Percentiles rank a stretch among this genome's conserved stretches.
phyloP scores from a whole-genome alignment of 2,329 filamentous ascomycete genomes.

The Fusarium oxysporum region DNA sequence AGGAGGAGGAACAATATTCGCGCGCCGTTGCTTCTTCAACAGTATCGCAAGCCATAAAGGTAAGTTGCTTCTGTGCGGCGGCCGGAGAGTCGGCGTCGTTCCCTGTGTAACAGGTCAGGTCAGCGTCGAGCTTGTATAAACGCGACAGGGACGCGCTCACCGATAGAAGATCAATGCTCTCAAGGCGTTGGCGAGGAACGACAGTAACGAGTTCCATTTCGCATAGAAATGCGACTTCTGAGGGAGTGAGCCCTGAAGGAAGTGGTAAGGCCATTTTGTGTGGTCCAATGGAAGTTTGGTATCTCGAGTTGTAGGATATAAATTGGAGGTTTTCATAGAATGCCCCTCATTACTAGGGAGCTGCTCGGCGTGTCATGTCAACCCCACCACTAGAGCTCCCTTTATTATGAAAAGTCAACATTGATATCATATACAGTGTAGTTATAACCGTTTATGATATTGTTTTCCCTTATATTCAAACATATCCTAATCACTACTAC shows the following conservation, averaged over 20 bases:
- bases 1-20: constrained; percentile 89
- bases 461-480: neutral
- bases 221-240: constrained; percentile 92
- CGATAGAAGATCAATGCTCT: constrained; percentile 84
- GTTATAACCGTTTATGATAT: neutral
- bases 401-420: neutral
- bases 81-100: constrained; percentile 78
- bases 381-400: constrained; percentile 26
- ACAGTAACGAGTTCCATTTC: constrained; percentile 98
- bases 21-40: constrained; percentile 91
- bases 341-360: constrained; percentile 11
- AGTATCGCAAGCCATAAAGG: constrained; percentile 96
- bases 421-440: neutral
- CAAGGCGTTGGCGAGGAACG: constrained; percentile 89
- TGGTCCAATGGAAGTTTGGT: neutral
- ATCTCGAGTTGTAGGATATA: constrained; percentile 23
- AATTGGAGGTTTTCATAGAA: constrained; percentile 22
- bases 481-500: neutral
- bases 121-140: constrained; percentile 21
- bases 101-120: constrained; percentile 67
- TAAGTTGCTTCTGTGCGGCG: constrained; percentile 81
- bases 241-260: constrained; percentile 74
- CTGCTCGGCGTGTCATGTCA: constrained; percentile 5
- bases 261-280: constrained; percentile 62
- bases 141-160: constrained; percentile 66